Evolutionary conservation across 345 rosid genomes (phyloP), one percentile per base, ranked within the genome.

Genomic region (Eutrema heterophyllum): DNA sequence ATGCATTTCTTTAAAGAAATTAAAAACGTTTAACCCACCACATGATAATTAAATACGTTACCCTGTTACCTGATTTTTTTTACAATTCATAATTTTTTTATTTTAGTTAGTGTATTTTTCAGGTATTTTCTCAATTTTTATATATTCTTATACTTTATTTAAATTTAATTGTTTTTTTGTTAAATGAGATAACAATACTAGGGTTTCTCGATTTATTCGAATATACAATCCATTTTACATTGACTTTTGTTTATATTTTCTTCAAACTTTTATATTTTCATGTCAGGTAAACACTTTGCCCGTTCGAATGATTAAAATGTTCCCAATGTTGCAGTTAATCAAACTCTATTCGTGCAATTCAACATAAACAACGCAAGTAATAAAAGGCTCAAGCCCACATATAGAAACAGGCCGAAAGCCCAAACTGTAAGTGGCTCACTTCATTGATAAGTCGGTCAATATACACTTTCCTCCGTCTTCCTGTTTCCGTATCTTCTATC

Each of bases 181-280:
- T 27, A 27, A 27, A 27, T 29, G 30, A 29, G 30, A 29, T 29
- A 29, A 29, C 30, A 3, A n/a, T n/a, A n/a, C n/a, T n/a, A n/a
- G n/a, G n/a, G n/a, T n/a, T 74, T 50, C 48, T 59, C 3, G 39
- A 64, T 55, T 30, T 36, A 56, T 27, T 64, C 59, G 35, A 56
- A 38, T 74, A 6, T 49, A 74, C 41, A 67, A 75, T 68, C 49
- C 2, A 10, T 24, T 32, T 50, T 58, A 46, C 60, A 54, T 65
- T 7, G 3, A 6, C n/a, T 44, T 48, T 48, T 16, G n/a, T 49
- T 14, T 13, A 5, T 2, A 5, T 16, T 64, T 64, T 6, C 18
- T 33, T 63, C 12, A 6, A 52, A 16, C 0, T 16, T 55, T 46
- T 11, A 18, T 5, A 55, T 35, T 64, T 9, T 64, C 32, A 44